These are phyloP conservation scores for Verbena officinalis DNA, from an alignment of 257 asterid genomes.

Conservation along the genomic window DNA sequence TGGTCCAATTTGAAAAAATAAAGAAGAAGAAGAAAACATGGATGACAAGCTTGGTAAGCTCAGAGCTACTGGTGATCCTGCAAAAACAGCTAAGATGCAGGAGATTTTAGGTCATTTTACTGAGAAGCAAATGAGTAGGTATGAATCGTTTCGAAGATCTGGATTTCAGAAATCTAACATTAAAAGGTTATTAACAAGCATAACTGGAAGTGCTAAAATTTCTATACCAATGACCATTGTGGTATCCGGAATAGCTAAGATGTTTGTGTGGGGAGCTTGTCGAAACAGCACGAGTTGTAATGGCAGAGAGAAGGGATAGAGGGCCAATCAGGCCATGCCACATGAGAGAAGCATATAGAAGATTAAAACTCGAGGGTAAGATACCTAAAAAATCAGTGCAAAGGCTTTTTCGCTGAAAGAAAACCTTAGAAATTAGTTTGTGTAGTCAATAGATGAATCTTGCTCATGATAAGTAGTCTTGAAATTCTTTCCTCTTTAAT, in stretches of 20 bases:
- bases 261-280: slow-evolving; percentile 93
- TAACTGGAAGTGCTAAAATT: slow-evolving; percentile 82
- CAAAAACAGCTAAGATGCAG: slow-evolving; percentile 88
- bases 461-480: too few relatives aligned
- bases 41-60: slow-evolving; percentile 82
- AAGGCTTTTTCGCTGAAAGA: slow-evolving; percentile 74
- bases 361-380: slow-evolving; percentile 89
- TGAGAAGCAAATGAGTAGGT: slow-evolving; percentile 85
- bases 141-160: slow-evolving; percentile 87
- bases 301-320: slow-evolving; percentile 76
- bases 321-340: slow-evolving; percentile 99
- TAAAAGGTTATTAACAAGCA: slow-evolving; percentile 71
- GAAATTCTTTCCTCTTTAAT: background rate
- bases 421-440: background rate
- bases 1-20: slow-evolving; percentile 56
- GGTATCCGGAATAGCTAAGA: slow-evolving; percentile 85
- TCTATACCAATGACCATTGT: slow-evolving; percentile 82
- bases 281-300: slow-evolving; percentile 82
- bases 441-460: background rate
- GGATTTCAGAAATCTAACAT: slow-evolving; percentile 88
- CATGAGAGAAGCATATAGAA: slow-evolving; percentile 89
- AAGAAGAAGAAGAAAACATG: slow-evolving; percentile 92
- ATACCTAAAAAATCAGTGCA: slow-evolving; percentile 82
- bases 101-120: slow-evolving; percentile 76
- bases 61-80: slow-evolving; percentile 70